Base-by-base conservation (phyloP, 306 rosid species). In the Acacia acuminata region DNA sequence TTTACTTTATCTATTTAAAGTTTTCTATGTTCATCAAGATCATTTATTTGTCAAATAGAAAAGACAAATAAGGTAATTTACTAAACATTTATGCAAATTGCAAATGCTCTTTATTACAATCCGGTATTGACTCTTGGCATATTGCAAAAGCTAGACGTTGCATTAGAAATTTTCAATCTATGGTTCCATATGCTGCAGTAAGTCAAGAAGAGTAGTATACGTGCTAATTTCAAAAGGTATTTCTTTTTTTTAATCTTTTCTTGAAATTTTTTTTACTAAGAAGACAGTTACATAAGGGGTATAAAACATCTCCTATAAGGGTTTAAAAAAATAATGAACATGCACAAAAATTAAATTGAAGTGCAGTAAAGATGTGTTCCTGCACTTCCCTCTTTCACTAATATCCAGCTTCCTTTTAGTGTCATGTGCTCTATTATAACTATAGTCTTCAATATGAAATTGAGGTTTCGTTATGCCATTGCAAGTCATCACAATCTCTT, bases 101-200 rank as follows among this genome's bases (percentile, higher is more conserved):
- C 98, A 63, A 95, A 94, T 93, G 92, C 97, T 80, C 97, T 94
- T 67, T 94, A 90, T 86, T 94, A 94, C 86, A 93, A 91, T 83
- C 88, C 98, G 15, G 84, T 92, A 50, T 83, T 94, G 77, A 87
- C 98, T 8, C 94, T 94, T 77, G 75, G 82, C 87, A 90, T 93
- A 87, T 84, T 94, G 89, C 97, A 90, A 63, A 90, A 87, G 88
- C 76, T 93, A 40, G 95, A 93, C 19, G 93, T 93, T 64, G 97
- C 98, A 7, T 81, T 94, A 58, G 92, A 94, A 79, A 86, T 94
- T 20, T 94, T 94, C 85, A 89, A 84, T 78, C 97, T 93, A 82
- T 93, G 98, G 98, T 93, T 94, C 81, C 94, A 87, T 81, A 88
- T 94, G 97, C 88, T 94, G 83, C 90, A 87, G 81, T 93, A 94